Evolutionary conservation across 1,284 basidiomycete species (phyloP).

Genomic region (Ceratobasidium sp.): DNA sequence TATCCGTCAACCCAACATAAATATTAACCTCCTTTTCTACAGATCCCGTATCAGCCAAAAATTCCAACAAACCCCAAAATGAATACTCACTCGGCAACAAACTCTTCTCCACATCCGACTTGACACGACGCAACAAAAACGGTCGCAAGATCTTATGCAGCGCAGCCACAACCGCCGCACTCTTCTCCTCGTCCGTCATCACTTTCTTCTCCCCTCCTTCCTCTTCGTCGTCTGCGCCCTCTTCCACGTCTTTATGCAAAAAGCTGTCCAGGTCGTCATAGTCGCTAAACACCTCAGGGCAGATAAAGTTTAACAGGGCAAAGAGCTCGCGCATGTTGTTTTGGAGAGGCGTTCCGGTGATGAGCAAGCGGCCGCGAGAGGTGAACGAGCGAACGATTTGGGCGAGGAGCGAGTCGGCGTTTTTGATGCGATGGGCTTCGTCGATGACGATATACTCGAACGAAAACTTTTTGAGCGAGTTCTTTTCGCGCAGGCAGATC

Average conservation of each 20-base stretch:
- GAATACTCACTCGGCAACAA: constrained; percentile 84
- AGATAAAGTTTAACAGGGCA: constrained; percentile 94
- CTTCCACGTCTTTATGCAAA: constrained; percentile 76
- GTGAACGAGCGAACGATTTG: constrained; percentile 96
- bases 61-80: neutral
- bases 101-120: constrained; percentile 97
- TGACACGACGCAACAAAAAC: constrained; percentile 94
- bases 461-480: constrained; percentile 90
- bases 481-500: constrained; percentile 95
- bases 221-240: constrained; percentile 48
- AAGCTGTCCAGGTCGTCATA: constrained; percentile 81
- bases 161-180: constrained; percentile 94
- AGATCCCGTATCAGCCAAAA: neutral
- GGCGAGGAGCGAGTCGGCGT: constrained; percentile 95
- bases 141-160: constrained; percentile 97
- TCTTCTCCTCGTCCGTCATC: constrained; percentile 75
- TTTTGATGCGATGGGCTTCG: constrained; percentile 99
- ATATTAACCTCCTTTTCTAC: constrained; percentile 99
- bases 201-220: constrained; percentile 65
- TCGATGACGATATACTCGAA: constrained; percentile 99
- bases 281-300: constrained; percentile 84
- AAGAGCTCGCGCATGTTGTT: constrained; percentile 99
- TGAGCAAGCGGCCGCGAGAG: constrained; percentile 89
- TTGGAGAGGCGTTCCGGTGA: constrained; percentile 97
- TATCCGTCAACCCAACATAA: constrained; percentile 96